Evolutionary conservation across 2,329 filamentous ascomycete species (phyloP), one percentile per base, ranked within the genome.

Genomic region (Botrytis deweyae): DNA sequence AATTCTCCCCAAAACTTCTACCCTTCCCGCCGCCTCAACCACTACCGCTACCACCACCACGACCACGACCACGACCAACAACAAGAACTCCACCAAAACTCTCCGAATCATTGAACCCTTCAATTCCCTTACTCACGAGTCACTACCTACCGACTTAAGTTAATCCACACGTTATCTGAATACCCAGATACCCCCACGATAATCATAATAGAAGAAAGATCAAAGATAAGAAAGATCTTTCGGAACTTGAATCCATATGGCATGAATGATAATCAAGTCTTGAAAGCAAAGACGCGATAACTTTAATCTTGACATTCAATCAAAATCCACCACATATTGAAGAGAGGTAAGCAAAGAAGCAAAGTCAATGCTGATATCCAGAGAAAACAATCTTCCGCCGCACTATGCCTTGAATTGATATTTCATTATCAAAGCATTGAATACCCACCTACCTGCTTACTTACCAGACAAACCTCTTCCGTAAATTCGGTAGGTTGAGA

Each of bases 321-420:
- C 63, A 40, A 14, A 49, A 49, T 49, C 63, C n/a, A 66, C 42
- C 63, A 66, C 63, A 66, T 66, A n/a, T 66, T 22, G 12, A 3
- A 65, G 25, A 66, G 20, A 66, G 42, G 63, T 66, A 38, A 66
- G 63, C 29, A 36, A 66, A n/a, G 20, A 38, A 66, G 63, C 29
- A 36, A 66, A n/a, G 20, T n/a, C n/a, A 49, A 65, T 36, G 42
- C 6, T 65, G n/a, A 36, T 49, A 49, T 64, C n/a, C 1, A 36
- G 25, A 29, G 14, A 14, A 40, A 49, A 25, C 14, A 49, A 49
- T 66, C 42, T 36, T 49, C 63, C 63, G 63, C 29, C 49, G 42
- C 63, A 49, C 42, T 67, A 52, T 40, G 22, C 44, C 22, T 52
- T 55, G 12, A 5, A 29, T 55, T 52, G 7, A 52, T 67, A n/a